A percentile compares a stretch with the other conserved stretches of the same genome.
phyloP scores from a whole-genome alignment of 371 early-diverging fungal genomes.

The Nematocida sp. region DNA sequence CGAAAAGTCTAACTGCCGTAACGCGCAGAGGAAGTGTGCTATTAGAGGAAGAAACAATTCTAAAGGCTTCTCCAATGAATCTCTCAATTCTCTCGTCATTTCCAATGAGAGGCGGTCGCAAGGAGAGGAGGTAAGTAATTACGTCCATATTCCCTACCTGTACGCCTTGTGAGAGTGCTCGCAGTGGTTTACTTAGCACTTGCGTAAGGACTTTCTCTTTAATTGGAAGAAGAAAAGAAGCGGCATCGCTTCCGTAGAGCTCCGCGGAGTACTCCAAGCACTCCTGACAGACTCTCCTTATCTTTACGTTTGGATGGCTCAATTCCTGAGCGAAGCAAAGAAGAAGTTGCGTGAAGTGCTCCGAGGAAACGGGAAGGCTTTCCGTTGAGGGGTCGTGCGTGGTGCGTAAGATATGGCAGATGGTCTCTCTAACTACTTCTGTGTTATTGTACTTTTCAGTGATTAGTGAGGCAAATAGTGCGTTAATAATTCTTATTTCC shows the following conservation, averaged over 20 bases:
- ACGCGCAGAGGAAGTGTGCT: constrained; percentile 13
- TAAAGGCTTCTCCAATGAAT: constrained; percentile 54
- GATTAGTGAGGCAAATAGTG: constrained; percentile 32
- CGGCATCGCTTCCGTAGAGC: constrained; percentile 40
- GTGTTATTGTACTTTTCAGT: constrained; percentile 18
- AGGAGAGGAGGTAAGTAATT: constrained; percentile 39
- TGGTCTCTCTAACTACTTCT: constrained; percentile 35
- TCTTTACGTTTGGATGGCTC: constrained; percentile 25
- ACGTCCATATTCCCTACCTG: constrained; percentile 56
- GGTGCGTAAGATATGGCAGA: constrained; percentile 41
- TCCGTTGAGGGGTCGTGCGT: constrained; percentile 48
- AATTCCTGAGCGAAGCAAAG: constrained; percentile 50
- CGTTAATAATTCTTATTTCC: constrained; percentile 47
- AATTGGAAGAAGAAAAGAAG: constrained; percentile 29
- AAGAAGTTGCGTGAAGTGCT: constrained; percentile 44
- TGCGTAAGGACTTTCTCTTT: constrained; percentile 46
- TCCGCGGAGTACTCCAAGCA: constrained; percentile 47
- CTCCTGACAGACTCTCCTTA: constrained; percentile 29
- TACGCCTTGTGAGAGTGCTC: constrained; percentile 34
- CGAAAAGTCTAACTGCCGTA: constrained; percentile 34
- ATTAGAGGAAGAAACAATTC: constrained; percentile 41
- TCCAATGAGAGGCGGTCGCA: constrained; percentile 38
- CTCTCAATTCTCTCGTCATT: constrained; percentile 46
- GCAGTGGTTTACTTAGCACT: constrained; percentile 46
- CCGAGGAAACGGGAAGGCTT: constrained; percentile 13